These are phyloP conservation scores for Ampelocalamus luodianensis DNA, from an alignment of 176 grass and related monocot species.

Conservation along the genomic window DNA sequence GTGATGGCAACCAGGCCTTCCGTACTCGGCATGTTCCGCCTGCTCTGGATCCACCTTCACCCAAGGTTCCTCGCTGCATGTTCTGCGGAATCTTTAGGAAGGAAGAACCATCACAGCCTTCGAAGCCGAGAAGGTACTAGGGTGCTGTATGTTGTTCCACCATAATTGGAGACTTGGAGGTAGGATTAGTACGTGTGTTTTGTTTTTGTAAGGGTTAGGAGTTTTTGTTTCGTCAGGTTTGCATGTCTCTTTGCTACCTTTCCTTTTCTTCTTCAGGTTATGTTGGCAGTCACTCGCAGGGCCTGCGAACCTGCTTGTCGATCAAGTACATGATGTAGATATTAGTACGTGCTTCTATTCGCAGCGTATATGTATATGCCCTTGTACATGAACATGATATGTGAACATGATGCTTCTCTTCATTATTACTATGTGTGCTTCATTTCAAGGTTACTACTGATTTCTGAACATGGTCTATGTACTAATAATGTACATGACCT, in stretches of 20 bases:
- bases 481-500: background rate
- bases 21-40: slow-evolving; percentile 29
- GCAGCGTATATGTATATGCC: slow-evolving; percentile 17
- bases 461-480: background rate
- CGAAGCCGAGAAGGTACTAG: slow-evolving; percentile 44
- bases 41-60: slow-evolving; percentile 45
- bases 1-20: slow-evolving; percentile 18
- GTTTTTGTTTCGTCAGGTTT: background rate
- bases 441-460: background rate
- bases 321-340: too few relatives aligned
- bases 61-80: slow-evolving; percentile 45
- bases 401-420: background rate
- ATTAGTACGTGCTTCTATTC: too few relatives aligned
- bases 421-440: background rate
- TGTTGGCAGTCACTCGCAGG: background rate
- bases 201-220: background rate
- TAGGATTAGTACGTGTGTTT: background rate
- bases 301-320: too few relatives aligned
- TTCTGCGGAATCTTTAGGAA: slow-evolving; percentile 49
- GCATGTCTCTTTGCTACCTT: background rate
- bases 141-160: background rate
- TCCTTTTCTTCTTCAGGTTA: slow-evolving; percentile 4
- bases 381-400: slow-evolving; percentile 9
- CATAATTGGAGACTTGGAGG: background rate
- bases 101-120: slow-evolving; percentile 32